phyloP scores from a whole-genome alignment of 2,329 filamentous ascomycete species.

The Colletotrichum sojae region DNA sequence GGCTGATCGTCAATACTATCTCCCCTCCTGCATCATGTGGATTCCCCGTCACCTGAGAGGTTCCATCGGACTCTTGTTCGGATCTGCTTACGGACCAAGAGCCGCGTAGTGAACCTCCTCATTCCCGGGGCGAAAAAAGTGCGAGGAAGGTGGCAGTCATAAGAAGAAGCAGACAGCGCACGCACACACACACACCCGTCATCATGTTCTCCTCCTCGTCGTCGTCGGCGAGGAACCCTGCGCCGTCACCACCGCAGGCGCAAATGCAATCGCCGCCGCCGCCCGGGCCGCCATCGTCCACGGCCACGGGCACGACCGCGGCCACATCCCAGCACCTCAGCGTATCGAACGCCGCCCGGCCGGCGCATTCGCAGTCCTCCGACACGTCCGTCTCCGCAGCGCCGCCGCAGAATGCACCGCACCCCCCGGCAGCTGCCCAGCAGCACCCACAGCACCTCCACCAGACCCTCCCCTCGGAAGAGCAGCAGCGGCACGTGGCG shows the following conservation, averaged over 20 bases:
- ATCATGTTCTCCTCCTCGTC: constrained; percentile 38
- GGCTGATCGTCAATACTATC: background rate
- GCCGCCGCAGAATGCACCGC: constrained; percentile 9
- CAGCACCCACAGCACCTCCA: constrained; percentile 44
- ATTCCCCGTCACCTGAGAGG: constrained; percentile 8
- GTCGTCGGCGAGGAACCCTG: constrained; percentile 20
- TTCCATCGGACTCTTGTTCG: background rate
- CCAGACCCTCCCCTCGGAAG: constrained; percentile 56
- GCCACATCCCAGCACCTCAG: constrained; percentile 31
- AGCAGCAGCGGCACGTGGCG: constrained; percentile 63
- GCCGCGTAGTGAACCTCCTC: background rate
- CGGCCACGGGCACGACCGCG: constrained; percentile 21
- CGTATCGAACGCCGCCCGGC: constrained; percentile 37
- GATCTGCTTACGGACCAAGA: background rate
- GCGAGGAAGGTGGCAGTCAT: background rate
- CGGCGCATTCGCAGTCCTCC: constrained; percentile 30
- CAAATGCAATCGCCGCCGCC: constrained; percentile 13
- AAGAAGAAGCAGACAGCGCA: too few relatives aligned
- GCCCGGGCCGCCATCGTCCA: constrained; percentile 20
- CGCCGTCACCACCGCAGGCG: background rate
- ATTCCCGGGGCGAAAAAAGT: background rate
- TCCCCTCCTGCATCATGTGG: background rate
- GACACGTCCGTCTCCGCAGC: constrained; percentile 35
- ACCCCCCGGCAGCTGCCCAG: constrained; percentile 10
- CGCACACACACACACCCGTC: background rate